Evolutionary conservation across 352 stramenopile genomes (phyloP).

Genomic region (Vaucheria bursata): DNA sequence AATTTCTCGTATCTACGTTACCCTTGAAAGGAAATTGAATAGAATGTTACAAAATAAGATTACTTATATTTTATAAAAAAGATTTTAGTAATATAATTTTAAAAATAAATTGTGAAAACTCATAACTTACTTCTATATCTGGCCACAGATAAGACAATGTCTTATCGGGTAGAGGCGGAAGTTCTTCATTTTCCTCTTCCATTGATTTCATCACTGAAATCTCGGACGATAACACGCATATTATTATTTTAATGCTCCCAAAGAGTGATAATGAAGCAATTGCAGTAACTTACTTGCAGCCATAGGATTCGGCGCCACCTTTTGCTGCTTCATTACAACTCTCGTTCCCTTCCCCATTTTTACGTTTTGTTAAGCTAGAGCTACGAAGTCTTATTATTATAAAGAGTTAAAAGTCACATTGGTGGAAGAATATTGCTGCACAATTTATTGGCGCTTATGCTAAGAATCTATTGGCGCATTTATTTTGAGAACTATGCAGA

Average conservation of each 20-base stretch:
- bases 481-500: too few relatives aligned
- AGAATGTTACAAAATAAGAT: background rate
- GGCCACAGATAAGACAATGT: background rate
- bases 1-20: background rate
- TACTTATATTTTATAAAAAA: background rate
- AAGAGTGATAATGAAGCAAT: background rate
- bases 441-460: too few relatives aligned
- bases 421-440: too few relatives aligned
- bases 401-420: too few relatives aligned
- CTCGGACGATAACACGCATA: background rate
- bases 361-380: too few relatives aligned
- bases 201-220: conserved; percentile 1
- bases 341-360: background rate
- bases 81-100: too few relatives aligned
- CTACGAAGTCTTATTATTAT: too few relatives aligned
- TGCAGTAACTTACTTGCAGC: conserved; percentile 4
- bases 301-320: background rate
- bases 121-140: background rate
- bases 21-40: background rate
- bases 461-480: too few relatives aligned
- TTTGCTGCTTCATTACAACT: conserved; percentile 8
- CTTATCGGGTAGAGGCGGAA: background rate
- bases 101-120: too few relatives aligned
- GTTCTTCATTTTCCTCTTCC: background rate
- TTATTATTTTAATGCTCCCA: background rate